These are phyloP conservation scores for Calycina marina DNA, from an alignment of 2,329 filamentous ascomycete genomes.

Conservation along the genomic window DNA sequence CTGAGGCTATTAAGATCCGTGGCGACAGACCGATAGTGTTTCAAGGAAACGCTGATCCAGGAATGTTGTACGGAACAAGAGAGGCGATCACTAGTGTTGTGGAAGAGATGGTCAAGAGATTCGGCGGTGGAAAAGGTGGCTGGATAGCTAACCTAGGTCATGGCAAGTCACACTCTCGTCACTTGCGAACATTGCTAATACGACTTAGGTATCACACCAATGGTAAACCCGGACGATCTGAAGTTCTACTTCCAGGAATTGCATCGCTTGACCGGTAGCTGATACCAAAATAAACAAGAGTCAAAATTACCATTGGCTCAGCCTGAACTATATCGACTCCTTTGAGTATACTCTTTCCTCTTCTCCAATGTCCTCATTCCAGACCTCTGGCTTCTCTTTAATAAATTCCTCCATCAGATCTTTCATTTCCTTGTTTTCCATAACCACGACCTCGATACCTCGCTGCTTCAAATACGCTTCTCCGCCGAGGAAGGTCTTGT, in stretches of 20 bases:
- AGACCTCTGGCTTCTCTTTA: constrained; percentile 54
- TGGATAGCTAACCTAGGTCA: constrained; percentile 98
- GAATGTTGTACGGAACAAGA: constrained; percentile 74
- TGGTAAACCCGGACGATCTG: constrained; percentile 84
- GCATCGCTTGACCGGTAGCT: constrained; percentile 45
- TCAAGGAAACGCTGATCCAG: constrained; percentile 93
- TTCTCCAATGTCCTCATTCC: constrained; percentile 48
- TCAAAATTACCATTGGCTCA: neutral
- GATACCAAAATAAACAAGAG: constrained; percentile 5
- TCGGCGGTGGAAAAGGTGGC: constrained; percentile 64
- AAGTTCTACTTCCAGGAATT: constrained; percentile 92
- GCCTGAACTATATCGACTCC: constrained; percentile 12
- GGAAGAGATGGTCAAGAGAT: constrained; percentile 75
- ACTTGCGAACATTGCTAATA: constrained; percentile 11
- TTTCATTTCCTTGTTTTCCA: constrained; percentile 50
- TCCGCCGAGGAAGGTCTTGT: constrained; percentile 59
- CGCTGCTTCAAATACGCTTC: constrained; percentile 53
- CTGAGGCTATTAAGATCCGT: constrained; percentile 67
- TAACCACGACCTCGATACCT: constrained; percentile 59
- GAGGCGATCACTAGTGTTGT: constrained; percentile 72
- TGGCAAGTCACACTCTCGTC: constrained; percentile 40
- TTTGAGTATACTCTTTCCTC: constrained; percentile 29
- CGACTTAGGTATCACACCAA: constrained; percentile 68
- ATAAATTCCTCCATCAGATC: constrained; percentile 61
- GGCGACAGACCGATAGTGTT: constrained; percentile 61